Evolutionary conservation across 768 basidiomycete species (phyloP), one percentile per base, ranked within the genome.

Genomic region (Boletus coccyginus): DNA sequence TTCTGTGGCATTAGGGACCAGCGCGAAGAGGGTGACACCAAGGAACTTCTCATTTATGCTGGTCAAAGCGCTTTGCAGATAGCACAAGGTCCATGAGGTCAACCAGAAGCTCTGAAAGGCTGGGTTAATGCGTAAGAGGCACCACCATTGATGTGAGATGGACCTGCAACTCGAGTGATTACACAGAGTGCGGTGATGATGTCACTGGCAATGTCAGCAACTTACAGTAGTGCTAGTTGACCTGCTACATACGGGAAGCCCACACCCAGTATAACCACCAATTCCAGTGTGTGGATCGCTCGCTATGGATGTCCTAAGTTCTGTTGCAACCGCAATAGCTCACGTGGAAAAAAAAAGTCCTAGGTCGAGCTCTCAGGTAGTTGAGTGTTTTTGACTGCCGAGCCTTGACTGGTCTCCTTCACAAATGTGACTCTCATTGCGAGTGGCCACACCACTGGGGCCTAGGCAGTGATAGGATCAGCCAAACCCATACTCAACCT

Each of bases 1-100:
- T 73, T 99, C 97, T 2, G 97, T 98, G 5, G 95, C 97, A 68
- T 99, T 98, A 5, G 97, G 97, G 0, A 98, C 95, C 33, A 99
- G 82, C 9, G 97, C 97, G 67, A 99, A 98, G 10, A 99, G 80
- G 0, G 94, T 98, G 58, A 99, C 81, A 50, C 97, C 97, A 32
- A 99, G 81, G 79, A 98, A 95, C 70, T 99, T 99, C 69, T 98
- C 97, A 55, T 97, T 92, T 31, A 98, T 92, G 3, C 92, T 92
- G n/a, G n/a, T n/a, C 0, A 93, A 94, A 21, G n/a, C n/a, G n/a
- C 86, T 90, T 77, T 21, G 98, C 27, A 27, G 27, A 27, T 5
- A n/a, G 78, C 12, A 98, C 86, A 40, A 94, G 90, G 68, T 99
- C 97, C 10, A 99, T 95, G 10, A 98, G 93, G 57, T 96, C 91